phyloP scores from a whole-genome alignment of 2,329 filamentous ascomycete species.

The Pyrenochaeta sp. region DNA sequence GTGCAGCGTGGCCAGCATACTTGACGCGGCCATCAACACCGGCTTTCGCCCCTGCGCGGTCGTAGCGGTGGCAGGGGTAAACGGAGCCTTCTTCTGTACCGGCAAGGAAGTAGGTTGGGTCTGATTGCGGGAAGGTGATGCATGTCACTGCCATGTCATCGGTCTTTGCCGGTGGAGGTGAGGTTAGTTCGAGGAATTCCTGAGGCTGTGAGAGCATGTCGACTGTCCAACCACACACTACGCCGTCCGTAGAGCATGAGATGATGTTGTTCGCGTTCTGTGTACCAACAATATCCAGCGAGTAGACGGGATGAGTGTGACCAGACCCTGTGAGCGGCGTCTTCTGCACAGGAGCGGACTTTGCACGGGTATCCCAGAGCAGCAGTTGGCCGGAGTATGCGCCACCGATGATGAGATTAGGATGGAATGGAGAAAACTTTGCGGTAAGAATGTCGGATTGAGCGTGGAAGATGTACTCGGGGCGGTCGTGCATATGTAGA shows the following conservation, averaged over 20 bases:
- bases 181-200: slow-evolving; percentile 87
- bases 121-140: slow-evolving; percentile 91
- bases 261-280: slow-evolving; percentile 99
- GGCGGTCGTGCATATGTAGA: slow-evolving; percentile 88
- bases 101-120: slow-evolving; percentile 96
- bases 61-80: slow-evolving; percentile 95
- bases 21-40: slow-evolving; percentile 89
- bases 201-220: slow-evolving; percentile 98
- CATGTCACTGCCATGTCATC: slow-evolving; percentile 95
- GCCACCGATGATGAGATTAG: slow-evolving; percentile 93
- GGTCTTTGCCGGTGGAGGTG: slow-evolving; percentile 79
- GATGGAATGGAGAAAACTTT: slow-evolving; percentile 98
- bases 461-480: slow-evolving; percentile 96
- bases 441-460: slow-evolving; percentile 95
- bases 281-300: slow-evolving; percentile 92
- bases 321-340: slow-evolving; percentile 94
- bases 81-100: slow-evolving; percentile 97
- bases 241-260: slow-evolving; percentile 94
- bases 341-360: slow-evolving; percentile 85
- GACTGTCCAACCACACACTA: slow-evolving; percentile 96
- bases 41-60: slow-evolving; percentile 95
- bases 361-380: slow-evolving; percentile 93
- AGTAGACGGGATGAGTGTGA: slow-evolving; percentile 96
- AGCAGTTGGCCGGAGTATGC: slow-evolving; percentile 97
- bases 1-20: slow-evolving; percentile 90